A percentile compares a stretch with the other conserved stretches of the same genome.
These are phyloP conservation scores for Penicillium macrosclerotiorum DNA, from an alignment of 495 filamentous ascomycete species.

Conservation along the genomic window DNA sequence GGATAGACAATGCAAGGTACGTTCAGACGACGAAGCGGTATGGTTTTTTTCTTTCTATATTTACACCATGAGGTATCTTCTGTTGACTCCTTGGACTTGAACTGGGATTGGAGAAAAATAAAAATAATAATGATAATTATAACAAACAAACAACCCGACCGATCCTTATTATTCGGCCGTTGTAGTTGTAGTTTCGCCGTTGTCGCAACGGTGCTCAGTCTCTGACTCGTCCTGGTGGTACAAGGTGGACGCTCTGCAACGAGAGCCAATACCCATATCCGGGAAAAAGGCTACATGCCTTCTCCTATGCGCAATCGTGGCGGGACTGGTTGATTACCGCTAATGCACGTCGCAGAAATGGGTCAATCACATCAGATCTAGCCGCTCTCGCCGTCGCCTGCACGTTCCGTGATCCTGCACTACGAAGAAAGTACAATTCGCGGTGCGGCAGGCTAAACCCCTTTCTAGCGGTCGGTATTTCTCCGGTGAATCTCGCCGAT, in stretches of 20 bases:
- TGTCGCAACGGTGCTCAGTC: too few relatives aligned
- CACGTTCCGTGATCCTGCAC: conserved; percentile 24
- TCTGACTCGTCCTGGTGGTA: background rate
- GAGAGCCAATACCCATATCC: background rate
- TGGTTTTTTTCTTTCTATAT: too few relatives aligned
- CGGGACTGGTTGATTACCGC: conserved; percentile 17
- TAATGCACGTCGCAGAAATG: conserved; percentile 23
- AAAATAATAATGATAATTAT: too few relatives aligned
- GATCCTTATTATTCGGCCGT: too few relatives aligned
- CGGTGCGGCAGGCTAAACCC: conserved; percentile 10
- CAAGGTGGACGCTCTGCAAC: background rate
- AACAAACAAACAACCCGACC: too few relatives aligned
- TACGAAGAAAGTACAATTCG: conserved; percentile 17
- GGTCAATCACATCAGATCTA: conserved; percentile 30
- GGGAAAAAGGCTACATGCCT: conserved; percentile 5
- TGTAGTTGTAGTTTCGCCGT: too few relatives aligned
- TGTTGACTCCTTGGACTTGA: too few relatives aligned
- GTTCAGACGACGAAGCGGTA: too few relatives aligned
- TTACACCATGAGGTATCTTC: too few relatives aligned
- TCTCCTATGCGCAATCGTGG: too few relatives aligned
- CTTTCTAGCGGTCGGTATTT: conserved; percentile 20
- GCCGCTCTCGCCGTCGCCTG: conserved; percentile 16
- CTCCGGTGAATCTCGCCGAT: conserved; percentile 18
- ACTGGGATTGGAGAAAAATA: too few relatives aligned
- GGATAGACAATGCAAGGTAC: too few relatives aligned